A percentile compares a stretch with the other conserved stretches of the same genome.
phyloP scores from a whole-genome alignment of 2,329 filamentous ascomycete species.

The Aureobasidium uvarum region DNA sequence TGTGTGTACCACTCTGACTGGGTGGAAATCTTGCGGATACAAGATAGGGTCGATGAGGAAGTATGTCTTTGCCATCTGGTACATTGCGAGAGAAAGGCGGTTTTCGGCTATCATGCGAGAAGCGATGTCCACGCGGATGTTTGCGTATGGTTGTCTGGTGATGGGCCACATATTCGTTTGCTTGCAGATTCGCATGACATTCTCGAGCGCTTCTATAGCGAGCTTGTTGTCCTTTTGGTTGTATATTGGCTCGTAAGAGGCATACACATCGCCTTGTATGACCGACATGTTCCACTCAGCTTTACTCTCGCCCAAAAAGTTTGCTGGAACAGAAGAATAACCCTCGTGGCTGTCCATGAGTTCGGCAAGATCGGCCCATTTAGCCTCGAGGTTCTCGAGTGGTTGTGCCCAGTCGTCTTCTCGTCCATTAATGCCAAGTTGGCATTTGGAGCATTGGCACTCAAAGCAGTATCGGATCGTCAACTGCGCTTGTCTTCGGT shows the following conservation, averaged over 20 bases:
- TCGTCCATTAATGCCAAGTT: constrained; percentile 35
- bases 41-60: constrained; percentile 53
- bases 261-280: constrained; percentile 33
- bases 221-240: constrained; percentile 32
- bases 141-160: constrained; percentile 55
- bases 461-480: constrained; percentile 57
- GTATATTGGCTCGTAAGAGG: constrained; percentile 9
- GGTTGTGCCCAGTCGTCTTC: constrained; percentile 46
- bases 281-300: constrained; percentile 32
- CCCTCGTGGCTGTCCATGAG: constrained; percentile 30
- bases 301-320: constrained; percentile 13
- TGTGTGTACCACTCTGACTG: constrained; percentile 54
- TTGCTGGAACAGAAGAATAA: constrained; percentile 14
- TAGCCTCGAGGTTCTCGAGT: constrained; percentile 31
- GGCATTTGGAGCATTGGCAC: constrained; percentile 57
- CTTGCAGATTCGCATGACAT: constrained; percentile 34
- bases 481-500: constrained; percentile 54
- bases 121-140: constrained; percentile 55
- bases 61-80: constrained; percentile 53
- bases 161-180: constrained; percentile 47
- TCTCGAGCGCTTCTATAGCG: constrained; percentile 30
- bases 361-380: constrained; percentile 31
- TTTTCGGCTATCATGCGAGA: constrained; percentile 47
- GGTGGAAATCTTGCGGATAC: constrained; percentile 52
- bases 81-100: constrained; percentile 39